Base-by-base conservation (phyloP, 2,329 filamentous ascomycete genomes). In the Teratosphaeriaceae sp. region DNA sequence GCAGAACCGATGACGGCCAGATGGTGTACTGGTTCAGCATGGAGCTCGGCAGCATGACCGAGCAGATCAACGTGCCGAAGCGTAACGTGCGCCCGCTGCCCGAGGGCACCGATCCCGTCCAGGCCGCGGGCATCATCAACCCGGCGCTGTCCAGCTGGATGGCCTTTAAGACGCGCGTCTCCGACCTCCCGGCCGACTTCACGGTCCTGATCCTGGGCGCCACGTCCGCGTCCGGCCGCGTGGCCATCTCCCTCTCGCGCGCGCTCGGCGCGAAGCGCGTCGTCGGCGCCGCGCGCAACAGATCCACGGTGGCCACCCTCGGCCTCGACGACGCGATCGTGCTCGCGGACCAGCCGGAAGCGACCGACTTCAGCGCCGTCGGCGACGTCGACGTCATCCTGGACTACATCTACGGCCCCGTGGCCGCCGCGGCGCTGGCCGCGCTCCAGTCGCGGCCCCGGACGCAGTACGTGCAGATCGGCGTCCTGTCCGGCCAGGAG, bases 81-180 rank as follows among this genome's bases (percentile, higher is more conserved):
- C 51, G 44, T 3, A 57, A 59, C n/a, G 56, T 65, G 0, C 62
- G 65, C 1, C 63, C 66, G 2, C 44, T 80, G 1, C 71, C 72
- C 0, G 61, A 63, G 0, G 65, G 61, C 3, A 65, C 71, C 7
- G 71, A 78, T 50, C 64, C 71, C 0, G 58, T 70, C 1, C 64
- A 70, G 21, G 67, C 75, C n/a, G 77, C 77, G 0, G 74, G 68
- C 0, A 62, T 73, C 40, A 64, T 72, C 29, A 80, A 80, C 48
- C 75, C 76, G 1, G 73, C 70, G 20, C 69, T 76, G 65, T 72
- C 69, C 41, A 70, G 68, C 30, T 80, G 76, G 76, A 76, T 80
- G 74, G 75, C 74, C 3, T 60, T 80, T 24, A 65, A 62, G 18
- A 62, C 67, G 29, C 66, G 75, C 5, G 68, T 68, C 0, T 50